Percentiles rank a stretch among this genome's conserved stretches.
Evolutionary conservation across 2,329 filamentous ascomycete genomes (phyloP).

Genomic region (Scedosporium dehoogii): DNA sequence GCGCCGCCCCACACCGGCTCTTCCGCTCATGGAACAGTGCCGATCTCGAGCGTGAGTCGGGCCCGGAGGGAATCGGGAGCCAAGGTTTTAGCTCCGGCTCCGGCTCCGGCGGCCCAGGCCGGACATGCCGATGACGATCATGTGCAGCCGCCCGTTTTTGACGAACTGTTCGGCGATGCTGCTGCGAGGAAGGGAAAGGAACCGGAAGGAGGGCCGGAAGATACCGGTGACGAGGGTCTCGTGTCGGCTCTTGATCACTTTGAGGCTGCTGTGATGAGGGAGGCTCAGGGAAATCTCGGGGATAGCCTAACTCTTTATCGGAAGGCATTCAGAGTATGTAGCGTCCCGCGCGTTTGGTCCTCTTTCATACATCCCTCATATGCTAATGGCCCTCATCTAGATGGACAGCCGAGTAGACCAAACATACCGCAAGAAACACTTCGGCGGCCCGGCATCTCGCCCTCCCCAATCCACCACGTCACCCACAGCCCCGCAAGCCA

Average conservation of each 20-base stretch:
- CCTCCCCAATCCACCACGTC: conserved; percentile 33
- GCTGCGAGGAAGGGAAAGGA: conserved; percentile 7
- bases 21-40: background rate
- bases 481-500: conserved; percentile 7
- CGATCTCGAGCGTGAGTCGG: conserved; percentile 8
- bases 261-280: conserved; percentile 82
- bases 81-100: too few relatives aligned
- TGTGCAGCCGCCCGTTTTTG: conserved; percentile 10
- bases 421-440: conserved; percentile 84
- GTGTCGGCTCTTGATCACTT: conserved; percentile 83
- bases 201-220: background rate
- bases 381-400: conserved; percentile 29
- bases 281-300: conserved; percentile 73
- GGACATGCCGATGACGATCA: conserved; percentile 17
- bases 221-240: conserved; percentile 34
- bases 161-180: conserved; percentile 9
- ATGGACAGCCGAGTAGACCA: conserved; percentile 79
- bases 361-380: background rate
- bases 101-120: conserved; percentile 12
- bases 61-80: conserved; percentile 10
- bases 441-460: conserved; percentile 36
- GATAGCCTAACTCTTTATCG: conserved; percentile 85
- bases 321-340: conserved; percentile 70
- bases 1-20: background rate
- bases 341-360: background rate